phyloP scores from a whole-genome alignment of 768 basidiomycete species.

The Cantharellus cinnabarinus region DNA sequence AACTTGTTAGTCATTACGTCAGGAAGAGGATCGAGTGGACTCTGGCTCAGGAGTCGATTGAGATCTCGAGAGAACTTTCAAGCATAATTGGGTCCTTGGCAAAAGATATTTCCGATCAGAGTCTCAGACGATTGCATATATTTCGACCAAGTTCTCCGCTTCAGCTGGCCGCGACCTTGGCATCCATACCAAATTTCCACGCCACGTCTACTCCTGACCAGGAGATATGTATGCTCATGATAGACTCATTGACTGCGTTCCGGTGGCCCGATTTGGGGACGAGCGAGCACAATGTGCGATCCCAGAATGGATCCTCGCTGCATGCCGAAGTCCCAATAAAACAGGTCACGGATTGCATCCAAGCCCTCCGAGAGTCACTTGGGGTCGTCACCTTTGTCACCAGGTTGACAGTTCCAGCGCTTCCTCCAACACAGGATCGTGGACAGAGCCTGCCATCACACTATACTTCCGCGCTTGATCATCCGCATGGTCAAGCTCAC shows the following conservation, averaged over 20 bases:
- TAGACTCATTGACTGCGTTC: constrained; percentile 61
- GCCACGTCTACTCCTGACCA: constrained; percentile 25
- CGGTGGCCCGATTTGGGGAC: constrained; percentile 60
- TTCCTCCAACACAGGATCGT: too few species aligned
- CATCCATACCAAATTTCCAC: constrained; percentile 36
- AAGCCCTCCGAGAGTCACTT: constrained; percentile 28
- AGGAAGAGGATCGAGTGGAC: constrained; percentile 6
- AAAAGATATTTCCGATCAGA: constrained; percentile 15
- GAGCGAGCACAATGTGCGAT: constrained; percentile 22
- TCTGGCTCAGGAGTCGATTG: neutral
- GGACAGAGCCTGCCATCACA: too few species aligned
- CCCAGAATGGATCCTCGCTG: neutral
- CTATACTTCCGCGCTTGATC: too few species aligned
- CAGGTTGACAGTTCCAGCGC: constrained; percentile 28
- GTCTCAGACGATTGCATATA: constrained; percentile 39
- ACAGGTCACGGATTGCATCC: constrained; percentile 29
- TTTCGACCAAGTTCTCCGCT: constrained; percentile 46
- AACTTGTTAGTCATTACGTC: constrained; percentile 31
- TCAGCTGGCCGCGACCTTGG: constrained; percentile 50
- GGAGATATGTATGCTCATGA: constrained; percentile 43
- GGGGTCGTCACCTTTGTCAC: constrained; percentile 33
- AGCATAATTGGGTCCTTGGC: constrained; percentile 2
- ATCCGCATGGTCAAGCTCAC: too few species aligned
- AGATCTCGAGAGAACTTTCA: neutral
- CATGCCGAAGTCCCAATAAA: constrained; percentile 1